Base-by-base conservation (phyloP, 1,284 basidiomycete species). In the Naganishia sp. region DNA sequence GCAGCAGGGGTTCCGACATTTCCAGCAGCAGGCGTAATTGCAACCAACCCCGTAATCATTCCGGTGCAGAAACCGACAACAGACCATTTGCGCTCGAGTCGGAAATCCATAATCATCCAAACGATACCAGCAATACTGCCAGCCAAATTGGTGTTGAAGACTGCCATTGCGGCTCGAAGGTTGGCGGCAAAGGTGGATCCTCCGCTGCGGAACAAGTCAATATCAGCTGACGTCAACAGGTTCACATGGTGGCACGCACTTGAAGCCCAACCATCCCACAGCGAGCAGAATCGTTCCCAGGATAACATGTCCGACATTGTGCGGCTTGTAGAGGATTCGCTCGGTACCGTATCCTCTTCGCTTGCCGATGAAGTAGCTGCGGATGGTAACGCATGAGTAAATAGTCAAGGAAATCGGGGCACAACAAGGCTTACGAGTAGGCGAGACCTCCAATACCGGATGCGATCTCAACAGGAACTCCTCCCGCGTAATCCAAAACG, bases 401-500 rank as follows among this genome's bases (percentile, higher is more conserved):
- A 23, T 18, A 11, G 17, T 15, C 10, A 32, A 50, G 32, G 28
- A 3, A n/a, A 61, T 9, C 7, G 1, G 35, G 13, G 21, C 32
- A 17, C 7, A 64, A n/a, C 32, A 41, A 49, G 18, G 35, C 58
- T 50, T 61, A 61, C n/a, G 92, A 89, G 79, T 89, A 93, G 0
- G 92, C 92, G 53, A 95, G 83, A 49, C 92, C 92, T 35, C 87
- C 88, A 52, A 91, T 86, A 53, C 94, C 94, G 65, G 90, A 93
- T 56, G 89, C 89, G 71, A 96, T 92, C 79, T 97, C 92, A 72
- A 96, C 92, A 39, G 94, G 94, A 9, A 91, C 92, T 50, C 93
- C 93, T 56, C 93, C 92, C 83, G 82, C 77, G 68, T 77, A 93
- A 79, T 96, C 93, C 51, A 94, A 83, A 9, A 94, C 90, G 28